Percentiles rank a stretch among this genome's conserved stretches.
Evolutionary conservation across 495 filamentous ascomycete genomes (phyloP).

Genomic region (Evernia prunastri): DNA sequence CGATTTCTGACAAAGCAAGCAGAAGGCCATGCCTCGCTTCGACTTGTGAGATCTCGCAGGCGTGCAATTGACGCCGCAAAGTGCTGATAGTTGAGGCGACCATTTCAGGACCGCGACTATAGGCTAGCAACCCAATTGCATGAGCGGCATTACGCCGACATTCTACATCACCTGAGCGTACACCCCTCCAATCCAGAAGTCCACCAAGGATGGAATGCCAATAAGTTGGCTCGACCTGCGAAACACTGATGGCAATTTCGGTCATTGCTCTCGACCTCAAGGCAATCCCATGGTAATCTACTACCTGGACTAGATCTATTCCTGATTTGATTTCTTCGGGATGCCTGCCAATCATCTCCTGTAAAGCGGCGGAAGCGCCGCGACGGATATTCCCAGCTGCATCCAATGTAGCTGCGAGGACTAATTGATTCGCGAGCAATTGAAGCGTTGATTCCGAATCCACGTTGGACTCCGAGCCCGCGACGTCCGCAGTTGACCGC

Average conservation of each 20-base stretch:
- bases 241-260: constrained; percentile 63
- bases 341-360: constrained; percentile 90
- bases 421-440: constrained; percentile 67
- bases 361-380: constrained; percentile 85
- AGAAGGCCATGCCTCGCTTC: constrained; percentile 17
- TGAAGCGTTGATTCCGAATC: constrained; percentile 27
- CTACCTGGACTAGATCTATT: constrained; percentile 75
- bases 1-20: constrained; percentile 17
- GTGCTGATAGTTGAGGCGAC: not conserved
- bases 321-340: constrained; percentile 75
- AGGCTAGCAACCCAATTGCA: constrained; percentile 57
- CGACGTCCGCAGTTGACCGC: not conserved
- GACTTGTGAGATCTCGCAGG: not conserved
- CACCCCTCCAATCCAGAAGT: constrained; percentile 81
- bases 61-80: constrained; percentile 1
- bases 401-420: constrained; percentile 78
- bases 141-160: constrained; percentile 65
- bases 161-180: constrained; percentile 65
- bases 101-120: constrained; percentile 24
- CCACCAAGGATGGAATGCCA: constrained; percentile 61
- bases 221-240: constrained; percentile 58
- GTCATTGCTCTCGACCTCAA: constrained; percentile 74
- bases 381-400: constrained; percentile 86
- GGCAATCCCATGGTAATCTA: constrained; percentile 91
- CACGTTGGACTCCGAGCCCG: not conserved